Percentiles rank a stretch among this genome's conserved stretches.
These are phyloP conservation scores for Darksidea phi DNA, from an alignment of 495 filamentous ascomycete species.

Conservation along the genomic window DNA sequence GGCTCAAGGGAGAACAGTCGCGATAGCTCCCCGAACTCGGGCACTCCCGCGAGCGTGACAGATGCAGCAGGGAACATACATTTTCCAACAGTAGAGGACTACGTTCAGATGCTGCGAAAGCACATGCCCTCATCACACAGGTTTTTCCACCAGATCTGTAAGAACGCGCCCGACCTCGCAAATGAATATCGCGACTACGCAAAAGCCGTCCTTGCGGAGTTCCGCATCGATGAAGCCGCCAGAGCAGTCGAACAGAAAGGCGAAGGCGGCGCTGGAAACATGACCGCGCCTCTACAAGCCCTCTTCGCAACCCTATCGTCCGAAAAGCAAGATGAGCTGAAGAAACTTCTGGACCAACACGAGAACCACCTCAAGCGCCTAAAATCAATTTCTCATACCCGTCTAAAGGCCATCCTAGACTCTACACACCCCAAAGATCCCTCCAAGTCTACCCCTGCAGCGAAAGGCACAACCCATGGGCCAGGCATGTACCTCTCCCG, in stretches of 20 bases:
- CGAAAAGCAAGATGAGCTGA: slow-evolving; percentile 41
- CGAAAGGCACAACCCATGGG: slow-evolving; percentile 43
- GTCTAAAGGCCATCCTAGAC: slow-evolving; percentile 45
- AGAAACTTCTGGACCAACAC: slow-evolving; percentile 52
- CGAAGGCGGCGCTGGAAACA: slow-evolving; percentile 44
- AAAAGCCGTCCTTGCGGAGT: slow-evolving; percentile 44
- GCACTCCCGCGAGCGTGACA: slow-evolving; percentile 34
- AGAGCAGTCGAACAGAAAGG: not conserved
- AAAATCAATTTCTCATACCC: slow-evolving; percentile 48
- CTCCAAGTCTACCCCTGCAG: not conserved
- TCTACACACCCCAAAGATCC: slow-evolving; percentile 28
- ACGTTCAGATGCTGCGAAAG: slow-evolving; percentile 54
- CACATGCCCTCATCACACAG: slow-evolving; percentile 56
- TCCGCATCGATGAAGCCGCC: slow-evolving; percentile 32
- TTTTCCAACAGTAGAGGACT: slow-evolving; percentile 61
- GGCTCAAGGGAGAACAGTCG: slow-evolving; percentile 7
- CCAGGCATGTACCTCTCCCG: slow-evolving; percentile 63
- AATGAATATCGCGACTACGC: slow-evolving; percentile 52
- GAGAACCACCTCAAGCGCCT: slow-evolving; percentile 54
- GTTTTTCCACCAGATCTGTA: slow-evolving; percentile 61
- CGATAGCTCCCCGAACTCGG: slow-evolving; percentile 3
- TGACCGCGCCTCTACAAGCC: slow-evolving; percentile 47
- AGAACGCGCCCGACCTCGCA: slow-evolving; percentile 59
- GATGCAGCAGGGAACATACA: not conserved
- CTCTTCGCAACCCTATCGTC: slow-evolving; percentile 50